Percentiles rank a stretch among this genome's conserved stretches.
phyloP scores from a whole-genome alignment of 2,329 filamentous ascomycete genomes.

The Bisporella sp. region DNA sequence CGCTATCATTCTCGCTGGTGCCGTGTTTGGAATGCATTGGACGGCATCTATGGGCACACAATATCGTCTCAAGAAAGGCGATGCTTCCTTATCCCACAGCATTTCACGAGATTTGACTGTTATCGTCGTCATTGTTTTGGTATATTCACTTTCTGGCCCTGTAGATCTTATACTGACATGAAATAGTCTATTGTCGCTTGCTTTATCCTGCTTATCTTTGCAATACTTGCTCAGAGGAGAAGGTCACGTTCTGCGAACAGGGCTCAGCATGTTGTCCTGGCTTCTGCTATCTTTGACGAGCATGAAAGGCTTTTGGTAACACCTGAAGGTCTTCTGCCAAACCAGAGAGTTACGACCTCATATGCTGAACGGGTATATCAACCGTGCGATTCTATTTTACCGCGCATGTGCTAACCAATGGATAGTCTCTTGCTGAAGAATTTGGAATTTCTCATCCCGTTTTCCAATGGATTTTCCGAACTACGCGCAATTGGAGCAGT shows the following conservation, averaged over 20 bases:
- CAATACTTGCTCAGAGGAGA: slow-evolving; percentile 39
- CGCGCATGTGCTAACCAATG: background rate
- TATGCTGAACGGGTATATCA: slow-evolving; percentile 56
- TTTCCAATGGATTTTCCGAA: slow-evolving; percentile 83
- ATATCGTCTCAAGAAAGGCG: slow-evolving; percentile 50
- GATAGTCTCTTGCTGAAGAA: slow-evolving; percentile 57
- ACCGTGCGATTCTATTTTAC: background rate
- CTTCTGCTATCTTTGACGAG: slow-evolving; percentile 59
- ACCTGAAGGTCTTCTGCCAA: slow-evolving; percentile 62
- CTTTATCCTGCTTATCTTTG: slow-evolving; percentile 46
- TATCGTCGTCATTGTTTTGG: slow-evolving; percentile 18
- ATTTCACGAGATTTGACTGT: slow-evolving; percentile 6
- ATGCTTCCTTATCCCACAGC: slow-evolving; percentile 17
- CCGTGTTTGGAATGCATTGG: slow-evolving; percentile 85
- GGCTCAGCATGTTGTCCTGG: slow-evolving; percentile 47
- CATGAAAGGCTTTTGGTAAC: slow-evolving; percentile 62
- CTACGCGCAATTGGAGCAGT: slow-evolving; percentile 69
- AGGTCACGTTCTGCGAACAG: slow-evolving; percentile 25
- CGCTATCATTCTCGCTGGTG: slow-evolving; percentile 60
- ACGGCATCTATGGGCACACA: slow-evolving; percentile 64
- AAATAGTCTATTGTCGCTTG: slow-evolving; percentile 54
- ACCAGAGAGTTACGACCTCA: slow-evolving; percentile 70
- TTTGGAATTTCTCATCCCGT: slow-evolving; percentile 72
- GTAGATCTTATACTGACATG: background rate
- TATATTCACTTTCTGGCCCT: slow-evolving; percentile 1